Conservation (phyloP, 768 basidiomycete species). For the Fomitopsis serialis region DNA sequence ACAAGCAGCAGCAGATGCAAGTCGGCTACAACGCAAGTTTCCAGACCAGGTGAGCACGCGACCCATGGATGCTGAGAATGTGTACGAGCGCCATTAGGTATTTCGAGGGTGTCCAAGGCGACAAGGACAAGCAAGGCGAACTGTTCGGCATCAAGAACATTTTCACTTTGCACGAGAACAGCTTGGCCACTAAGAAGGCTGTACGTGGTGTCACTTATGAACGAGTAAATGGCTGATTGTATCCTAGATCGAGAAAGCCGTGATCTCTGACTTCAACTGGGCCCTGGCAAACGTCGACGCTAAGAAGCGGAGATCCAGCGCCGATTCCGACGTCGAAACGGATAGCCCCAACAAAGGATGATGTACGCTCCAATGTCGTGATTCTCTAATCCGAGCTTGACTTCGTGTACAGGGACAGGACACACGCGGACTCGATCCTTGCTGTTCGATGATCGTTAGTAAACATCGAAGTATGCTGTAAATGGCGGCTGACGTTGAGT, state of each 20-base stretch:
- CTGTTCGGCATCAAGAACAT: conserved; percentile 85
- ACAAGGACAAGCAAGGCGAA: conserved; percentile 69
- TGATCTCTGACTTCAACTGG: conserved; percentile 74
- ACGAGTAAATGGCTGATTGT: neutral
- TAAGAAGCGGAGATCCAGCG: conserved; percentile 32
- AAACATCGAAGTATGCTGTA: neutral
- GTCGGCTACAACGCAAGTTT: conserved; percentile 82
- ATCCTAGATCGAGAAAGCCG: conserved; percentile 70
- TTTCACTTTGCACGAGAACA: conserved; percentile 69
- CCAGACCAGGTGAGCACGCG: conserved; percentile 56
- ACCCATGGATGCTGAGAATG: neutral
- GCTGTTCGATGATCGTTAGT: conserved; percentile 66
- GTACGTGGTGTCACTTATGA: conserved; percentile 33
- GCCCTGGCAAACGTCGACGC: conserved; percentile 64
- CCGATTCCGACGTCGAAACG: conserved; percentile 38
- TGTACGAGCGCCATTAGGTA: conserved; percentile 38
- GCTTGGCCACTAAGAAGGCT: conserved; percentile 65
- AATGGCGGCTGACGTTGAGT: neutral
- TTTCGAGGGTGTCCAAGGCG: conserved; percentile 80
- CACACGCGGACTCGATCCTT: conserved; percentile 57
- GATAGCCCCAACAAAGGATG: conserved; percentile 15
- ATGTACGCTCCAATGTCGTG: conserved; percentile 4
- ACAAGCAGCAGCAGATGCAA: conserved; percentile 93
- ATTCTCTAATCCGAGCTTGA: neutral
- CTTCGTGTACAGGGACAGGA: conserved; percentile 34